Base-by-base conservation (phyloP, 768 basidiomycete species). In the Phlebiopsis flavidoalba region DNA sequence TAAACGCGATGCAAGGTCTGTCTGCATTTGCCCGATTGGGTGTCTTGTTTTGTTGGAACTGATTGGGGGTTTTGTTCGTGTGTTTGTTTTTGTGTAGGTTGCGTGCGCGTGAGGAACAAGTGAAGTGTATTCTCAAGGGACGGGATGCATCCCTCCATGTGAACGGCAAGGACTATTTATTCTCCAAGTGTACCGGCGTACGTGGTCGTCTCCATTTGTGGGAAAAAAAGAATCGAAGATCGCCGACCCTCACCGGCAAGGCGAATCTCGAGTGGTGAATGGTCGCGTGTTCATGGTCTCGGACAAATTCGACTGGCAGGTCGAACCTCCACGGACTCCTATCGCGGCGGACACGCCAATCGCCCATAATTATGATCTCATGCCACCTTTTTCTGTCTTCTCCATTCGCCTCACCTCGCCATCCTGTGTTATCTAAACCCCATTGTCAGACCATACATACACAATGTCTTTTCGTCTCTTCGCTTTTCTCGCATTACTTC, bases 61-160 rank as follows among this genome's bases (percentile, higher is more conserved):
- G 21, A 58, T 53, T n/a, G n/a, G n/a, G n/a, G n/a, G n/a, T n/a
- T n/a, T n/a, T n/a, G n/a, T n/a, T n/a, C n/a, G n/a, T n/a, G n/a
- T n/a, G n/a, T n/a, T n/a, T n/a, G n/a, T 47, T 35, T 50, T 15
- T 60, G 50, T 19, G 10, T 53, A 98, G 95, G 96, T 98, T 37
- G 94, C 95, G 48, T n/a, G n/a, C 83, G 97, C n/a, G 96, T 98
- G 24, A 99, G 98, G 77, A 98, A 97, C 78, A 99, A 98, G 78
- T 99, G 97, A 99, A 98, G 79, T 95, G 95, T 62, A 87, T 93
- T 22, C 81, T 99, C 55, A 97, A 97, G 75, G 97, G 98, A 65
- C 26, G 26, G 26, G 3, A 31, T 31, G 97, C 97, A 3, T 93
- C 98, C 88, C 91, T 98, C 64, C 92, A 94, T 66, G 85, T 97